These are phyloP conservation scores for Thuidium tamariscinum DNA, from an alignment of 225 moss, liverwort and hornwort species.

Conservation along the genomic window DNA sequence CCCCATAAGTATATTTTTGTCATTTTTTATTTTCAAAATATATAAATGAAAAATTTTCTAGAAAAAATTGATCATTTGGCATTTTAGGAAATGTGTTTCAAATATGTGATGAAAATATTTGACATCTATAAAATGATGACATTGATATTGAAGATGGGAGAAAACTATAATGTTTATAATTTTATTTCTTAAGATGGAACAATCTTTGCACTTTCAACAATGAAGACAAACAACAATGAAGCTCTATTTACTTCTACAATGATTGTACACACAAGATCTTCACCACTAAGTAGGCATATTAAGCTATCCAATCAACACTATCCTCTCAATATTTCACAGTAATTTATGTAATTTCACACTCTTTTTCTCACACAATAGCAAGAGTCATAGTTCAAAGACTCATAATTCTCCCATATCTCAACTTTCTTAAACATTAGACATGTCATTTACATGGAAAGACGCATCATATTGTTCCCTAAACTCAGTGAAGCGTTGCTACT, in stretches of 20 bases:
- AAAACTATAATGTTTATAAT: not conserved
- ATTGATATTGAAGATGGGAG: not conserved
- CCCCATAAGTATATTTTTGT: fast-evolving
- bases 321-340: not conserved
- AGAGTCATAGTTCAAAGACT: not conserved
- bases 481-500: not conserved
- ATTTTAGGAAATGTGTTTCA: not conserved
- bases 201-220: not conserved
- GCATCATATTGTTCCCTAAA: not conserved
- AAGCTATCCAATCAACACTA: not conserved
- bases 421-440: fast-evolving
- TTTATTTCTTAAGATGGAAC: not conserved
- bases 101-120: not conserved
- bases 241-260: not conserved
- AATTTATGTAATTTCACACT: not conserved
- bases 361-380: not conserved
- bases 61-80: not conserved
- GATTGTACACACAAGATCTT: not conserved
- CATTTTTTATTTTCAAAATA: not conserved
- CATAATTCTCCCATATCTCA: not conserved
- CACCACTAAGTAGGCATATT: not conserved
- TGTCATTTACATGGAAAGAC: not conserved
- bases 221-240: not conserved
- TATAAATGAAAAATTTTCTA: not conserved
- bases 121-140: not conserved